A percentile compares a stretch with the other conserved stretches of the same genome.
These are phyloP conservation scores for Alternaria arbusti DNA, from an alignment of 2,329 filamentous ascomycete genomes.

Conservation along the genomic window DNA sequence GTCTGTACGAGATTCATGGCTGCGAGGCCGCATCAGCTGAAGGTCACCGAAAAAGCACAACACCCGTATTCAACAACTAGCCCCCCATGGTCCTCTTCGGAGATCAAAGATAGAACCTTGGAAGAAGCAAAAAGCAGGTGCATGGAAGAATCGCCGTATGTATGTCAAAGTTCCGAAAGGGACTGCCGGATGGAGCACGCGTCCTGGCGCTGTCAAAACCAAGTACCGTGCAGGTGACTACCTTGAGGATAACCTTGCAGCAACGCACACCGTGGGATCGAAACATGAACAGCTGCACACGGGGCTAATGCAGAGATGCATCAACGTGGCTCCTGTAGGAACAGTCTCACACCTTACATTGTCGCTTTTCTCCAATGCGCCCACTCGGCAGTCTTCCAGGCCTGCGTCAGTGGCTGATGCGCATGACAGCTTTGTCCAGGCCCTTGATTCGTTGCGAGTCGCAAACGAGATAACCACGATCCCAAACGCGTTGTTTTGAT, in stretches of 20 bases:
- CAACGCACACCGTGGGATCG: background rate
- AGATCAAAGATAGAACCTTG: background rate
- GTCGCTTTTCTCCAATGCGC: slow-evolving; percentile 4
- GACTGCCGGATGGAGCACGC: background rate
- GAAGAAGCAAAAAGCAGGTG: background rate
- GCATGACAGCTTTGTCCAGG: slow-evolving; percentile 1
- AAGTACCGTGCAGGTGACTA: slow-evolving; percentile 2
- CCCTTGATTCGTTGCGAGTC: slow-evolving; percentile 5
- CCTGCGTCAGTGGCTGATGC: slow-evolving; percentile 23
- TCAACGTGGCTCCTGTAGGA: slow-evolving; percentile 34
- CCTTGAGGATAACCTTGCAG: slow-evolving; percentile 1
- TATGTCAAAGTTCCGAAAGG: background rate
- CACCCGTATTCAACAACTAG: background rate
- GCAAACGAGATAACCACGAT: slow-evolving; percentile 1
- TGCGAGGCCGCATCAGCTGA: background rate
- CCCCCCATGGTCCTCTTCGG: background rate
- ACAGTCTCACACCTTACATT: background rate
- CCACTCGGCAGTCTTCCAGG: slow-evolving; percentile 44
- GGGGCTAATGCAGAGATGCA: slow-evolving; percentile 10
- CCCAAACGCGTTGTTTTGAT: slow-evolving; percentile 1
- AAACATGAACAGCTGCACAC: background rate
- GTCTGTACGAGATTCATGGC: background rate
- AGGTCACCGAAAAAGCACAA: background rate
- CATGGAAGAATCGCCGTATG: background rate
- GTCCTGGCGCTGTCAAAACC: background rate